These are phyloP conservation scores for Heracleum sosnowskyi DNA, from an alignment of 129 eudicot genomes.

Conservation along the genomic window DNA sequence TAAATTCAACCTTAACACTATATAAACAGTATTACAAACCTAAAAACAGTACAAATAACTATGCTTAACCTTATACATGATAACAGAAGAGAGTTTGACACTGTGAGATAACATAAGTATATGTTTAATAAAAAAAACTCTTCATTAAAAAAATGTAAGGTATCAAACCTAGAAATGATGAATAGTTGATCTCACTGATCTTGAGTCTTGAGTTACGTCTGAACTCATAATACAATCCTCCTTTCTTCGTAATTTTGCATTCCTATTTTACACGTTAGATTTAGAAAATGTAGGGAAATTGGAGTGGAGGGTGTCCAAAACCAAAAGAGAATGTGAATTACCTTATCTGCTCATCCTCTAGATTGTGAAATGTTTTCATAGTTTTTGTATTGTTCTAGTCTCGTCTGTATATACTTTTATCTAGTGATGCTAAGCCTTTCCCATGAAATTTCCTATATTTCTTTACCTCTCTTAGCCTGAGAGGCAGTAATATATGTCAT, in stretches of 20 bases:
- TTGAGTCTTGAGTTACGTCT: conserved; percentile 62
- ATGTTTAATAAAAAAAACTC: neutral
- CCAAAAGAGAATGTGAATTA: neutral
- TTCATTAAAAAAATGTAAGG: neutral
- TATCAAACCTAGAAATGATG: conserved; percentile 70
- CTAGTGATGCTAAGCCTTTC: conserved; percentile 69
- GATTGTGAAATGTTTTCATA: conserved; percentile 74
- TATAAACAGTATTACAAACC: neutral
- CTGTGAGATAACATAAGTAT: neutral
- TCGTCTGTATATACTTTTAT: conserved; percentile 71
- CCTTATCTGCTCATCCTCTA: conserved; percentile 65
- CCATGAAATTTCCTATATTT: conserved; percentile 92
- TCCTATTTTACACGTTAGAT: conserved; percentile 32
- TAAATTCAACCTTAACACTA: neutral
- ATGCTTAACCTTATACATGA: neutral
- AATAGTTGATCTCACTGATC: conserved; percentile 79
- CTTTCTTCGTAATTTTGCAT: conserved; percentile 55
- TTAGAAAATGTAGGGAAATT: neutral
- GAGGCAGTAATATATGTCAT: conserved; percentile 70
- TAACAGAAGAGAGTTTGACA: neutral
- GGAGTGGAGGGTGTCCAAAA: neutral
- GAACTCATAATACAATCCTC: conserved; percentile 56
- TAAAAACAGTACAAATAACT: neutral
- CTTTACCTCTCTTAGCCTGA: conserved; percentile 73
- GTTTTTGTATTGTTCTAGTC: conserved; percentile 76